phyloP scores from a whole-genome alignment of 192 early-diverging fungal genomes.

The Coemansia sp. region DNA sequence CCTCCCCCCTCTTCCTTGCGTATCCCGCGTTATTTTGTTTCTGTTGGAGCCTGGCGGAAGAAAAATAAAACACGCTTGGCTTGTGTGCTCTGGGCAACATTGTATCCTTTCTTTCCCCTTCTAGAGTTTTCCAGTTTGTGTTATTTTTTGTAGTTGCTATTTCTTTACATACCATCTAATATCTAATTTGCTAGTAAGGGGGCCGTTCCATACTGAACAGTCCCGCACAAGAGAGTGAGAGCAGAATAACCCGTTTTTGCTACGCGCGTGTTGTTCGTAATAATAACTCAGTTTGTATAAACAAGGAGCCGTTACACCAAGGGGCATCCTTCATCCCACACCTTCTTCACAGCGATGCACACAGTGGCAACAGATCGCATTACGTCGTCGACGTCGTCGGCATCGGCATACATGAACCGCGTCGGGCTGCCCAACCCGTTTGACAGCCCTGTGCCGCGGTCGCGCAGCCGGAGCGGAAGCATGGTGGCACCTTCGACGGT shows the following conservation, averaged over 20 bases:
- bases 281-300: background rate
- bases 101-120: conserved; percentile 2
- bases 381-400: conserved; percentile 29
- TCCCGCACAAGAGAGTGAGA: background rate
- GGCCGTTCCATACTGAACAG: background rate
- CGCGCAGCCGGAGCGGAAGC: conserved; percentile 17
- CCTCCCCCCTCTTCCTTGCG: no score
- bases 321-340: no score
- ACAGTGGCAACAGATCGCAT: conserved; percentile 29
- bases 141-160: background rate
- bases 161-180: background rate
- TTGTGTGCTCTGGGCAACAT: background rate
- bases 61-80: background rate
- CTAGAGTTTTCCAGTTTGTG: background rate
- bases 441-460: conserved; percentile 2
- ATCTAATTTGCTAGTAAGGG: conserved; percentile 4
- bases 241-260: background rate
- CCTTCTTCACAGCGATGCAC: conserved; percentile 17
- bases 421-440: conserved; percentile 38
- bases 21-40: background rate
- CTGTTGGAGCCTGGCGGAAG: no score
- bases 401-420: conserved; percentile 28
- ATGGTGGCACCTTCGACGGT: conserved; percentile 10
- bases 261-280: background rate
- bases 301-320: background rate